These are phyloP conservation scores for Scheffersomyces amazonensis DNA, from an alignment of 805 yeast genomes.

Conservation along the genomic window DNA sequence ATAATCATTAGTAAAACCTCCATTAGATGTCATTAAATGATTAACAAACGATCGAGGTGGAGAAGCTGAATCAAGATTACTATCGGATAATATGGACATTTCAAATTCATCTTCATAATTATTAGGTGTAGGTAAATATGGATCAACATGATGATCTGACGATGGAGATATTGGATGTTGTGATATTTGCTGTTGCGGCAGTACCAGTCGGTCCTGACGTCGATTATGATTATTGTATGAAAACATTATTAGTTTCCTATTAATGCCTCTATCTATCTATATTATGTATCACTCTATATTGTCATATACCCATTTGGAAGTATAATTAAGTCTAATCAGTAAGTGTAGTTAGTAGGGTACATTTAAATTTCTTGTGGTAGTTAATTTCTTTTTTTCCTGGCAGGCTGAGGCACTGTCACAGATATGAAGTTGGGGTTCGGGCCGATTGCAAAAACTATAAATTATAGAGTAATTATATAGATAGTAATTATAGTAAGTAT, in stretches of 20 bases:
- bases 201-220: neutral
- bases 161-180: neutral
- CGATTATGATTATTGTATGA: neutral
- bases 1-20: neutral
- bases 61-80: neutral
- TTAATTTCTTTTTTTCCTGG: neutral
- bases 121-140: neutral
- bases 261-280: neutral
- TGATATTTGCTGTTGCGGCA: neutral
- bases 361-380: neutral
- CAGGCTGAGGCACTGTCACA: neutral
- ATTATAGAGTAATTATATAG: too few species aligned
- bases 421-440: too few species aligned
- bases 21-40: neutral
- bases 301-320: too few species aligned
- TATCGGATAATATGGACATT: neutral
- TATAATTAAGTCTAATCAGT: too few species aligned
- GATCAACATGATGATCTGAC: neutral
- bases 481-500: too few species aligned
- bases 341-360: neutral
- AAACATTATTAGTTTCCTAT: neutral
- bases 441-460: too few species aligned
- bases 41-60: neutral
- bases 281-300: too few species aligned
- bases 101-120: neutral